Evolutionary conservation across 345 rosid genomes (phyloP).

Genomic region (Rhodamnia argentea): DNA sequence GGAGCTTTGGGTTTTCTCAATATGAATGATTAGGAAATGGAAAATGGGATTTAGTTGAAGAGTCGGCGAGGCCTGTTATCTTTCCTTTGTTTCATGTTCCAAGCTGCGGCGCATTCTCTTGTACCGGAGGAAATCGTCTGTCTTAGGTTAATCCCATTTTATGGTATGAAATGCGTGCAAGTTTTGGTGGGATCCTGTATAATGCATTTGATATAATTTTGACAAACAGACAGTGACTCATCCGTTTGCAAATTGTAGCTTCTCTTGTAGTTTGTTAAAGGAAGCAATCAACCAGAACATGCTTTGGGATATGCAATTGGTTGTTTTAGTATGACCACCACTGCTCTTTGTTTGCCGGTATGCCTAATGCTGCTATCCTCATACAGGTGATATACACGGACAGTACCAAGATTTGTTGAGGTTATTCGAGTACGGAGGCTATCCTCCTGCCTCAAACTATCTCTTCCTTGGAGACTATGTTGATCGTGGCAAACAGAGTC

Average conservation of each 20-base stretch:
- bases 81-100: neutral
- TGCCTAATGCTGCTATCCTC: constrained; percentile 3
- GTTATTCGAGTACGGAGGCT: constrained; percentile 80
- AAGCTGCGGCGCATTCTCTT: neutral
- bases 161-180: neutral
- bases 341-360: neutral
- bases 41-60: neutral
- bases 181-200: neutral
- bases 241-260: neutral
- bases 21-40: neutral
- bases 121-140: neutral
- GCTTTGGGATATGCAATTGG: neutral
- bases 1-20: neutral
- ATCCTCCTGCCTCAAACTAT: constrained; percentile 85
- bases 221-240: neutral
- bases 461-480: constrained; percentile 99
- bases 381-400: constrained; percentile 90
- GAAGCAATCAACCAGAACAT: neutral
- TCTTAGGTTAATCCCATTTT: neutral
- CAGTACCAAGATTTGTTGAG: constrained; percentile 92
- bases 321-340: neutral
- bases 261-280: neutral
- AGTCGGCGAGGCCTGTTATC: neutral
- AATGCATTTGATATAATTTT: neutral
- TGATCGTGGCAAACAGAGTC: constrained; percentile 94